Conservation (phyloP, 2,329 filamentous ascomycete genomes). For the Hypoxylon sp. region DNA sequence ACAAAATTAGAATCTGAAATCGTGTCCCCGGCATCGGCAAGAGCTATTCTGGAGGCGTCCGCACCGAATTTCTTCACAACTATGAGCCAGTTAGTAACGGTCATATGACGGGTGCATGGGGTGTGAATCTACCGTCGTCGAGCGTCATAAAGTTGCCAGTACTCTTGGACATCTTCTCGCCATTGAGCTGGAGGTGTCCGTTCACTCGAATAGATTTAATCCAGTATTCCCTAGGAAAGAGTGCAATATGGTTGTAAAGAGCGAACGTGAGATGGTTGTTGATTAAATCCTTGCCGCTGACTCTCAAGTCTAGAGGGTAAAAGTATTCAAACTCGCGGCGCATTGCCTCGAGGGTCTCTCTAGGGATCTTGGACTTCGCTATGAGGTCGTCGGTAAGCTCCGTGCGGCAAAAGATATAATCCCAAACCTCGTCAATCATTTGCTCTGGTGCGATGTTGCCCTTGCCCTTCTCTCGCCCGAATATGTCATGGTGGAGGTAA, state of each 20-base stretch:
- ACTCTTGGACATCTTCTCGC: conserved; percentile 98
- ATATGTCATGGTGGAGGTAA: conserved; percentile 86
- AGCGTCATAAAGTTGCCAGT: conserved; percentile 98
- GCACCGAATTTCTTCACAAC: conserved; percentile 92
- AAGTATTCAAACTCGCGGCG: conserved; percentile 96
- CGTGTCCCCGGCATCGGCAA: conserved; percentile 94
- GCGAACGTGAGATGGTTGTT: conserved; percentile 96
- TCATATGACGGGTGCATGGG: neutral
- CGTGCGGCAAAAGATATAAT: conserved; percentile 89
- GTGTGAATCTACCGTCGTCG: conserved; percentile 65
- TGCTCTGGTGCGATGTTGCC: conserved; percentile 83
- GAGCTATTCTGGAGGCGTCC: conserved; percentile 89
- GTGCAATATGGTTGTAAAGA: conserved; percentile 91
- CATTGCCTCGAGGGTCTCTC: conserved; percentile 82
- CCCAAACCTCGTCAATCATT: conserved; percentile 96
- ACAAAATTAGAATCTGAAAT: conserved; percentile 98
- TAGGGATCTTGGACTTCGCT: conserved; percentile 77
- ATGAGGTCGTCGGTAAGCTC: conserved; percentile 77
- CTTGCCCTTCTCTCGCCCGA: conserved; percentile 79
- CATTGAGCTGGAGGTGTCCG: conserved; percentile 93
- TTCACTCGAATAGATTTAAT: conserved; percentile 88
- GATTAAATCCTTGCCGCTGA: conserved; percentile 93
- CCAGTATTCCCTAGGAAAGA: conserved; percentile 92
- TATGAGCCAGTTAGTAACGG: conserved; percentile 47
- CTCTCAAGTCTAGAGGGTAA: conserved; percentile 91